Percentiles rank a stretch among this genome's conserved stretches.
Conservation (phyloP, 2,329 filamentous ascomycete genomes). For the Penicillium sp. region DNA sequence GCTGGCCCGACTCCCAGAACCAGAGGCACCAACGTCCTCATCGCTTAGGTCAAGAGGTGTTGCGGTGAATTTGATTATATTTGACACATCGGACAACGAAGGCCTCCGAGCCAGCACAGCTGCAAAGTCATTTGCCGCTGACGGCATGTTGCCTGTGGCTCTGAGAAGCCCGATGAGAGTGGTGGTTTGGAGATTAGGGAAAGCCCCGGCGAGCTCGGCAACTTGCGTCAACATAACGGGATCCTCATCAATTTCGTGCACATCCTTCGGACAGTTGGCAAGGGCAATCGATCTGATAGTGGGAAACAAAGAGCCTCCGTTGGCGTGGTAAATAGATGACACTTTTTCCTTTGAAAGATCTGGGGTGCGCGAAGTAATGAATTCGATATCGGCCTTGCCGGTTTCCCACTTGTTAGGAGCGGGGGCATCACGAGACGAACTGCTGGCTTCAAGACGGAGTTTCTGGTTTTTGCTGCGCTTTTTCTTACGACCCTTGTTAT, state of each 20-base stretch:
- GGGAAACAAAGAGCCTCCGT: conserved; percentile 54
- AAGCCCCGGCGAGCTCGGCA: conserved; percentile 55
- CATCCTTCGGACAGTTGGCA: conserved; percentile 44
- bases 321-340: conserved; percentile 58
- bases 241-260: conserved; percentile 39
- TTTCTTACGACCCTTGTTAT: conserved; percentile 43
- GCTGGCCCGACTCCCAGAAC: conserved; percentile 5
- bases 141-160: conserved; percentile 57
- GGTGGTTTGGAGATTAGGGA: conserved; percentile 50
- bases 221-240: conserved; percentile 49
- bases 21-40: conserved; percentile 17
- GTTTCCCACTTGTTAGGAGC: conserved; percentile 58
- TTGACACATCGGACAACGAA: conserved; percentile 26
- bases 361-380: conserved; percentile 54
- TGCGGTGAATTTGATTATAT: conserved; percentile 46
- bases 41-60: conserved; percentile 21
- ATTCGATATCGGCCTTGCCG: conserved; percentile 58
- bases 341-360: conserved; percentile 50
- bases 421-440: conserved; percentile 13
- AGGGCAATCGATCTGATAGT: conserved; percentile 58
- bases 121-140: conserved; percentile 60
- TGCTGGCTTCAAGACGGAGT: conserved; percentile 14
- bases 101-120: conserved; percentile 49
- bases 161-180: conserved; percentile 55
- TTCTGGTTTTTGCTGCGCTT: conserved; percentile 33